Conservation (phyloP, 345 rosid species). For the Eucalyptus victrix region DNA sequence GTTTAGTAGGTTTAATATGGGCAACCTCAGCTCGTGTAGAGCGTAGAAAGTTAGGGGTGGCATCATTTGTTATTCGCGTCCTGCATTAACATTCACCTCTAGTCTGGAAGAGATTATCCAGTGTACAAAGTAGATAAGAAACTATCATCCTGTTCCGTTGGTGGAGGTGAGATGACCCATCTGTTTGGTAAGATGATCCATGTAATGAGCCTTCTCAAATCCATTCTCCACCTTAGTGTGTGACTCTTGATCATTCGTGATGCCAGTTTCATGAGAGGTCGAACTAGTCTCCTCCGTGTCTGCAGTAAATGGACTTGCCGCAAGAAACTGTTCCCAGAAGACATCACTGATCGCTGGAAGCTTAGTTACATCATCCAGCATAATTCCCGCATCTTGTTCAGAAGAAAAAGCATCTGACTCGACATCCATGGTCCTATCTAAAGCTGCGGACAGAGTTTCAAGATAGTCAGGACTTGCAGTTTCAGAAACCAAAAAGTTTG, state of each 20-base stretch:
- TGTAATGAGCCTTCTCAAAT: constrained; percentile 31
- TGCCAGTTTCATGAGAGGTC: constrained; percentile 2
- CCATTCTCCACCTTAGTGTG: constrained; percentile 11
- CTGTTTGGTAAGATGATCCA: constrained; percentile 58
- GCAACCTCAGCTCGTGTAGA: not conserved
- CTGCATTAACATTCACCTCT: not conserved
- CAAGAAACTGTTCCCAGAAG: constrained; percentile 68
- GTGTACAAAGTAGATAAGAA: constrained; percentile 2
- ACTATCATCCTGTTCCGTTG: constrained; percentile 11
- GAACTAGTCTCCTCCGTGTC: constrained; percentile 42
- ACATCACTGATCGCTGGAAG: constrained; percentile 47
- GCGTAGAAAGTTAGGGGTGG: not conserved
- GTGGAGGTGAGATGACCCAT: constrained; percentile 64
- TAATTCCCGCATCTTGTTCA: constrained; percentile 21
- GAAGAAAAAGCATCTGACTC: constrained; percentile 27
- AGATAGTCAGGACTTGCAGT: constrained; percentile 22
- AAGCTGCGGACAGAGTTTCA: constrained; percentile 22
- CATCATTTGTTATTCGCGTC: not conserved
- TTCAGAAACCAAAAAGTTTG: constrained; percentile 25
- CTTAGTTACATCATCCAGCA: constrained; percentile 31
- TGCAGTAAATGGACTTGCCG: constrained; percentile 26
- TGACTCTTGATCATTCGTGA: constrained; percentile 3
- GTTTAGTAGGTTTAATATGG: not conserved
- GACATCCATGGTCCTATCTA: constrained; percentile 14
- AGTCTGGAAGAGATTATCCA: not conserved